These are phyloP conservation scores for Hanseniaspora occidentalis DNA, from an alignment of 805 yeast genomes.

Conservation along the genomic window DNA sequence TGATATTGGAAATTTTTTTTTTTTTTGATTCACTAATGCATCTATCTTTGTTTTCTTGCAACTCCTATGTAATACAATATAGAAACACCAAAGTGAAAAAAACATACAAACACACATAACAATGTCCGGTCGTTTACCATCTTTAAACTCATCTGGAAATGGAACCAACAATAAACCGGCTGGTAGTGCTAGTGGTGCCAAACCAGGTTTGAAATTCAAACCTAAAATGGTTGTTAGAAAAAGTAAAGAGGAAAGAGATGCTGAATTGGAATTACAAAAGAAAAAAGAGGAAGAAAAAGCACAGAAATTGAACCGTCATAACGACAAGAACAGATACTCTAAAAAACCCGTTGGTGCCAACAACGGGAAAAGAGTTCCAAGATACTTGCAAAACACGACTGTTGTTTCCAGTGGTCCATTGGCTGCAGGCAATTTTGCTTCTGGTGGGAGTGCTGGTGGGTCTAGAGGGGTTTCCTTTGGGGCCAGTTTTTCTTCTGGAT, in stretches of 20 bases:
- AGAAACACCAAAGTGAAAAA: background rate
- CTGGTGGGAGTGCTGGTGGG: conserved; percentile 13
- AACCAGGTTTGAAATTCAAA: conserved; percentile 58
- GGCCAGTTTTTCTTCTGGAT: conserved; percentile 12
- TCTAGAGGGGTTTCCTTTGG: conserved; percentile 17
- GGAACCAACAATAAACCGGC: conserved; percentile 2
- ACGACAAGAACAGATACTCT: conserved; percentile 9
- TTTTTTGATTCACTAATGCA: too few species aligned
- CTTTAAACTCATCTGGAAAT: conserved; percentile 9
- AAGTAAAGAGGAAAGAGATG: conserved; percentile 72
- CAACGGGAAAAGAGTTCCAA: conserved; percentile 16
- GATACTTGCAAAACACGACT: conserved; percentile 34
- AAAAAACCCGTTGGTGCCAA: conserved; percentile 8
- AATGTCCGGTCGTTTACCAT: conserved; percentile 23
- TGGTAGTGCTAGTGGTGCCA: conserved; percentile 14
- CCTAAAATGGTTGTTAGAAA: conserved; percentile 83
- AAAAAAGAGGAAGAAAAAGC: conserved; percentile 21
- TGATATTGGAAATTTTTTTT: background rate
- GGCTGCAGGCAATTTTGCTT: conserved; percentile 41
- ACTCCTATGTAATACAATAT: background rate
- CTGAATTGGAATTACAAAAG: conserved; percentile 37
- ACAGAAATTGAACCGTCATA: conserved; percentile 11
- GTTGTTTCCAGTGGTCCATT: conserved; percentile 64
- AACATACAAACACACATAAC: conserved; percentile 9
- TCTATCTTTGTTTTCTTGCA: too few species aligned